Conservation (phyloP, 257 asterid species). For the Solanum etuberosum region DNA sequence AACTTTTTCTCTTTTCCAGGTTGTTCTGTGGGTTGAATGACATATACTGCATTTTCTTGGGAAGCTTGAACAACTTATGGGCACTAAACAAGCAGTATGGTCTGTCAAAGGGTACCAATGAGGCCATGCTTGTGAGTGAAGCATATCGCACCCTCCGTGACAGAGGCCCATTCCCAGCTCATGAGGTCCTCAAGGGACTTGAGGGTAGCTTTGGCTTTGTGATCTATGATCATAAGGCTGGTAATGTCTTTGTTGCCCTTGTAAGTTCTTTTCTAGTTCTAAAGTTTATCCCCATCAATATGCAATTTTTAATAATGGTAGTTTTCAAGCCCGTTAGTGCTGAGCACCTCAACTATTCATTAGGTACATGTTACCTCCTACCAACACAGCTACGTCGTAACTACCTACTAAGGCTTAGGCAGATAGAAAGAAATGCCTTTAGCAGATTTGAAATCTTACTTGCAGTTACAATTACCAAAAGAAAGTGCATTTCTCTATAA, state of each 20-base stretch:
- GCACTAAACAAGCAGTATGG: conserved; percentile 80
- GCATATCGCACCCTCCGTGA: conserved; percentile 91
- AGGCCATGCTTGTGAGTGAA: conserved; percentile 61
- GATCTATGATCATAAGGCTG: conserved; percentile 70
- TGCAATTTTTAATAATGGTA: not conserved
- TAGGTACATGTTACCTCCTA: not conserved
- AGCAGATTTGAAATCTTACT: not conserved
- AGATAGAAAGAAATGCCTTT: not conserved
- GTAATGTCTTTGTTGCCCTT: conserved; percentile 70
- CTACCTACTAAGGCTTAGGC: not conserved
- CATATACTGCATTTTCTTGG: conserved; percentile 72
- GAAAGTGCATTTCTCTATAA: not conserved
- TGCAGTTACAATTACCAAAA: not conserved
- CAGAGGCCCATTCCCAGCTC: conserved; percentile 88
- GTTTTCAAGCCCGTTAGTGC: not conserved
- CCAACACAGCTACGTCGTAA: not conserved
- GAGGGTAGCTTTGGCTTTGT: conserved; percentile 87
- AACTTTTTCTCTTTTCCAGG: conserved; percentile 18
- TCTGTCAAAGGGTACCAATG: conserved; percentile 54
- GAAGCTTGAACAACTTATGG: conserved; percentile 54
- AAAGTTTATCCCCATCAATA: not conserved
- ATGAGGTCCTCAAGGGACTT: conserved; percentile 77
- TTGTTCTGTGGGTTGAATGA: conserved; percentile 72
- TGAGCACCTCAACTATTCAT: not conserved
- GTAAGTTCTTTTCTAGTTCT: conserved; percentile 26